Conservation (phyloP, 1,284 basidiomycete genomes). For the Prillingera fragicola region DNA sequence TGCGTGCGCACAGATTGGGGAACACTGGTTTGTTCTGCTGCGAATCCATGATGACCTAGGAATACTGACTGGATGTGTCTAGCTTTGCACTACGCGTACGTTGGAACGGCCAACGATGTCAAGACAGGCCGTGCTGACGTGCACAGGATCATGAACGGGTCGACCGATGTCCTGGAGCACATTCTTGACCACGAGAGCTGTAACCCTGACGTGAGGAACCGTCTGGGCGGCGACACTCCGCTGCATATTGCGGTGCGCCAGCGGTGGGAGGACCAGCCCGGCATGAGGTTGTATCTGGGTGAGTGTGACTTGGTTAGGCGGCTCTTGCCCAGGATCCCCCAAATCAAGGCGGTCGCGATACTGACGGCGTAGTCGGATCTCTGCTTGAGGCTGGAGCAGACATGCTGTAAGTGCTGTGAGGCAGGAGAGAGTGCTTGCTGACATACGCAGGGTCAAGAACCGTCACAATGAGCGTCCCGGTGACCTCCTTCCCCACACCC, state of each 20-base stretch:
- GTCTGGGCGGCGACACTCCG: slow-evolving; percentile 68
- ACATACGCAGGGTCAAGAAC: slow-evolving; percentile 60
- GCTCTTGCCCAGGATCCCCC: slow-evolving; percentile 1
- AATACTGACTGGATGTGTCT: slow-evolving; percentile 3
- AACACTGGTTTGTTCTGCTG: slow-evolving; percentile 58
- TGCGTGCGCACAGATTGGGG: slow-evolving; percentile 55
- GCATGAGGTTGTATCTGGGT: slow-evolving; percentile 51
- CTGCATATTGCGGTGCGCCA: slow-evolving; percentile 68
- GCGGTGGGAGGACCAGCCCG: slow-evolving; percentile 58
- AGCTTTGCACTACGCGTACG: slow-evolving; percentile 79
- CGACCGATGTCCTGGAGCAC: slow-evolving; percentile 62
- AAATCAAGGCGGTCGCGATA: slow-evolving; percentile 24
- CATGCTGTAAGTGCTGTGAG: slow-evolving; percentile 53
- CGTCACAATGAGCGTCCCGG: slow-evolving; percentile 59
- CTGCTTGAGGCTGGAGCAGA: slow-evolving; percentile 73
- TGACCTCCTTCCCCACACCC: slow-evolving; percentile 55
- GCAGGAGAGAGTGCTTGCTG: background rate
- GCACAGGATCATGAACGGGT: slow-evolving; percentile 50
- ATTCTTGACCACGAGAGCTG: slow-evolving; percentile 69
- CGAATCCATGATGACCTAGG: background rate
- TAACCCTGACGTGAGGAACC: slow-evolving; percentile 77
- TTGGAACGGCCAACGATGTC: slow-evolving; percentile 7
- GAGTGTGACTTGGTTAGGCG: slow-evolving; percentile 13
- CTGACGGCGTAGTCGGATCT: slow-evolving; percentile 53
- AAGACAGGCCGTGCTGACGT: background rate